phyloP scores from a whole-genome alignment of 768 basidiomycete genomes.

The Gautieria morchelliformis region DNA sequence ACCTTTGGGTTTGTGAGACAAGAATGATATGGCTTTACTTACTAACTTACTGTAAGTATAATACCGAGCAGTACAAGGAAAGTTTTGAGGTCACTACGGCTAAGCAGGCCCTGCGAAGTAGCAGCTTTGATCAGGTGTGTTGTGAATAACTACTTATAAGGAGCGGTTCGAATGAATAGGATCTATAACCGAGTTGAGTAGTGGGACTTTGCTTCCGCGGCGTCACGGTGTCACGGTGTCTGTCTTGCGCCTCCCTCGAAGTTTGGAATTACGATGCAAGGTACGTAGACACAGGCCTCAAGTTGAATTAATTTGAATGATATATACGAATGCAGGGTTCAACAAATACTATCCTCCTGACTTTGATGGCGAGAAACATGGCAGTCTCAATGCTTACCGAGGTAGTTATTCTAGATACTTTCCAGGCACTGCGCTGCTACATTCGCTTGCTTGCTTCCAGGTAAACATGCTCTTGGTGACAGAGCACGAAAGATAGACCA shows the following conservation, averaged over 20 bases:
- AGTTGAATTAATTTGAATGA: not conserved
- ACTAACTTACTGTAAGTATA: too few relatives aligned
- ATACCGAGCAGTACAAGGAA: too few relatives aligned
- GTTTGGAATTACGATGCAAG: not conserved
- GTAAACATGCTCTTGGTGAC: slow-evolving; percentile 90
- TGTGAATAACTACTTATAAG: too few relatives aligned
- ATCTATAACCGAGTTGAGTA: too few relatives aligned
- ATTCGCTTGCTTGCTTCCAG: slow-evolving; percentile 26
- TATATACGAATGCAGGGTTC: slow-evolving; percentile 36
- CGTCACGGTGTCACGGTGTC: not conserved
- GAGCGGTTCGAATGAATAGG: too few relatives aligned
- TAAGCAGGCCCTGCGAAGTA: too few relatives aligned
- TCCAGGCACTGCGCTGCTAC: not conserved
- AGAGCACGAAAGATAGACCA: slow-evolving; percentile 93
- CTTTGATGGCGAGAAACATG: slow-evolving; percentile 60
- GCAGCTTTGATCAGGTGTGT: too few relatives aligned
- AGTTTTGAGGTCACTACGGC: too few relatives aligned
- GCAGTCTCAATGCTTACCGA: slow-evolving; percentile 63
- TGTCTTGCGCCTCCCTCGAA: too few relatives aligned
- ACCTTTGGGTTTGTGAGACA: too few relatives aligned
- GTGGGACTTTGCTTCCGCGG: not conserved
- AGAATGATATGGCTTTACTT: too few relatives aligned
- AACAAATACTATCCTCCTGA: slow-evolving; percentile 78
- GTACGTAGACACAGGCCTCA: not conserved
- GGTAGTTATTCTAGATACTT: slow-evolving; percentile 28